Base-by-base conservation (phyloP, 2,329 filamentous ascomycete genomes). In the Chaetomium strumarium region DNA sequence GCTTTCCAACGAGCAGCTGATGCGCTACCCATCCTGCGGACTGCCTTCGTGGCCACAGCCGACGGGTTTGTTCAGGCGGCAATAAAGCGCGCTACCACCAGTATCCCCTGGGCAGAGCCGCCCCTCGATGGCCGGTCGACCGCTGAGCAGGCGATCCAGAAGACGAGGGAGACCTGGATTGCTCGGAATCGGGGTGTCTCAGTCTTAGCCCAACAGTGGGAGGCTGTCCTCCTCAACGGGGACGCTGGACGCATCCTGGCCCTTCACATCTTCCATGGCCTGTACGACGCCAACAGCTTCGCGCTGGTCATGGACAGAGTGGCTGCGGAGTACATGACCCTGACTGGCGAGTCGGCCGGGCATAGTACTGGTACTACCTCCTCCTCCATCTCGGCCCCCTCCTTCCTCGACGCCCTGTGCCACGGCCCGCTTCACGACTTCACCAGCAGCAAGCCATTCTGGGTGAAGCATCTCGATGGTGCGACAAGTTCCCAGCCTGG, bases 261-360 rank as follows among this genome's bases (percentile, higher is more conserved):
- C 2, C 62, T 95, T 2, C 78, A 86, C 42, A 83, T 95, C 0
- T 95, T 96, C 68, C 91, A 96, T 65, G 90, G 80, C 0, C 67
- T 96, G 0, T 96, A 96, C 61, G 91, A 96, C 67, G 91, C 90
- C 1, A 85, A 80, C 58, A 92, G 90, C 55, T 77, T 95, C 37
- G 75, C 78, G 1, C 66, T 89, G 20, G 75, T 95, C 37, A 74
- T 95, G 17, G 65, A 78, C 3, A 69, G 75, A 17, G 73, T 95
- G 2, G 68, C 72, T 29, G 62, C 70, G 3, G 69, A 75, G 5
- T 89, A 88, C 60, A 58, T 63, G 1, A 34, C 14, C 63, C 13
- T 36, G 6, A 63, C 0, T 38, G 56, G 2, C 16, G 57, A 38
- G 16, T 29, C n/a, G 8, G 1, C 16, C 5, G n/a, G 6, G 24